Evolutionary conservation across 1,284 basidiomycete species (phyloP).

Genomic region (Apiotrichum gracile): DNA sequence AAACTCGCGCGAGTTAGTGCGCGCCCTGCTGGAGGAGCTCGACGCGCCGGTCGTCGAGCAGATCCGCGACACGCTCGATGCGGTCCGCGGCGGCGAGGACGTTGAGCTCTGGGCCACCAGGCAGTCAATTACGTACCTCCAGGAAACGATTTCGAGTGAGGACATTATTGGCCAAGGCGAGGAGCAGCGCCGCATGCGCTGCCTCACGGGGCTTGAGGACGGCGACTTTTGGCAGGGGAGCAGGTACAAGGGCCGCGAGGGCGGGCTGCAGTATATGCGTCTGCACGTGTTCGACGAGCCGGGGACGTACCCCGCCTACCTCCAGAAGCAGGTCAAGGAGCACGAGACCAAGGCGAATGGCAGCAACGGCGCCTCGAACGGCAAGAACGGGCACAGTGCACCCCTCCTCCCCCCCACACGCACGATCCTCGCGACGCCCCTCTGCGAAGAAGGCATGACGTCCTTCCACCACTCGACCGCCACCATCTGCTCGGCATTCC

Average conservation of each 20-base stretch:
- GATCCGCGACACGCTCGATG: conserved; percentile 51
- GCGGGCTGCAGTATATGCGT: conserved; percentile 27
- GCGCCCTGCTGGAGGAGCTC: conserved; percentile 59
- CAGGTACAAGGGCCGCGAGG: conserved; percentile 29
- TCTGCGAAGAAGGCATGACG: conserved; percentile 10
- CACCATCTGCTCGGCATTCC: conserved; percentile 18
- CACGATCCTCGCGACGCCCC: background rate
- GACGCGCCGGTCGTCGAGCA: conserved; percentile 59
- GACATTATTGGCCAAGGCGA: conserved; percentile 31
- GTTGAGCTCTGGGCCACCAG: conserved; percentile 71
- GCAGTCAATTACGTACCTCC: conserved; percentile 57
- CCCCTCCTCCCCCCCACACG: background rate
- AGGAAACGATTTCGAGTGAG: conserved; percentile 33
- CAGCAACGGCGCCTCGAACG: background rate
- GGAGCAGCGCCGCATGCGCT: conserved; percentile 38
- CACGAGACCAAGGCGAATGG: background rate
- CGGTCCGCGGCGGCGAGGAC: background rate
- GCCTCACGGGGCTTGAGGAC: conserved; percentile 34
- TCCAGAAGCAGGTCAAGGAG: background rate
- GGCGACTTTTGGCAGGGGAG: conserved; percentile 43
- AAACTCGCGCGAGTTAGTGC: conserved; percentile 38
- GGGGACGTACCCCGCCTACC: conserved; percentile 4
- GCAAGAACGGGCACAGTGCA: conserved; percentile 1
- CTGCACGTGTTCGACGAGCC: conserved; percentile 30
- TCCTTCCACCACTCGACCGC: conserved; percentile 27